Evolutionary conservation across 176 grass and related monocot genomes (phyloP).

Genomic region (Alloteropsis semialata): DNA sequence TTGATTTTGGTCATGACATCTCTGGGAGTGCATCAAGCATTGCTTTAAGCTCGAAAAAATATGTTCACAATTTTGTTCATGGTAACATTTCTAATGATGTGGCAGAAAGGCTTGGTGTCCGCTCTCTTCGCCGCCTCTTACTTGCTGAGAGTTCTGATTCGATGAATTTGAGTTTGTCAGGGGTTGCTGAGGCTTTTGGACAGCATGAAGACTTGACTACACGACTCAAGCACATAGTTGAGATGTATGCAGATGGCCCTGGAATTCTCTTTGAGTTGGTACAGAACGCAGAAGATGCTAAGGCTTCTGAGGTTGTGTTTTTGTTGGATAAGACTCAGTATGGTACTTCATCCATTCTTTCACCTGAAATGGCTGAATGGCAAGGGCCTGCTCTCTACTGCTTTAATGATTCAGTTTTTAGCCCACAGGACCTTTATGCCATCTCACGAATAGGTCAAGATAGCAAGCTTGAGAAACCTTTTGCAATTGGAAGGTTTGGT

Average conservation of each 20-base stretch:
- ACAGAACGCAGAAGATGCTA: slow-evolving; percentile 96
- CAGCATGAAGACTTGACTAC: slow-evolving; percentile 98
- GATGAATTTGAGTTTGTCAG: slow-evolving; percentile 96
- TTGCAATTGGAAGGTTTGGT: slow-evolving; percentile 95
- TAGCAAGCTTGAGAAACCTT: slow-evolving; percentile 96
- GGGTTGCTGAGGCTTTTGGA: slow-evolving; percentile 95
- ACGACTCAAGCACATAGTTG: slow-evolving; percentile 91
- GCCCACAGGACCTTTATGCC: slow-evolving; percentile 92
- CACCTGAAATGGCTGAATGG: slow-evolving; percentile 99
- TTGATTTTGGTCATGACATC: slow-evolving; percentile 60
- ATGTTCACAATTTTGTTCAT: slow-evolving; percentile 96
- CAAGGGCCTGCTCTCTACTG: slow-evolving; percentile 97
- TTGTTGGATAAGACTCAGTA: slow-evolving; percentile 94
- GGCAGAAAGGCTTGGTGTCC: slow-evolving; percentile 87
- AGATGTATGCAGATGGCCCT: slow-evolving; percentile 99
- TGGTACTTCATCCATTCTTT: slow-evolving; percentile 96
- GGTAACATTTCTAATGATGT: slow-evolving; percentile 97
- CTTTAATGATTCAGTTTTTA: slow-evolving; percentile 96
- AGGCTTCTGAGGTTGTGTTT: slow-evolving; percentile 97
- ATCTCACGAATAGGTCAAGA: slow-evolving; percentile 98
- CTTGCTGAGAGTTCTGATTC: slow-evolving; percentile 99
- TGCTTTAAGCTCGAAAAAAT: slow-evolving; percentile 52
- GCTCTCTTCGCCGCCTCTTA: slow-evolving; percentile 89
- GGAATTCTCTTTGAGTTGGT: slow-evolving; percentile 98
- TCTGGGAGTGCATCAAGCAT: slow-evolving; percentile 47